Percentiles rank a stretch among this genome's conserved stretches.
These are phyloP conservation scores for Gracilariopsis chorda DNA, from an alignment of 23 red algal species.

Conservation along the genomic window DNA sequence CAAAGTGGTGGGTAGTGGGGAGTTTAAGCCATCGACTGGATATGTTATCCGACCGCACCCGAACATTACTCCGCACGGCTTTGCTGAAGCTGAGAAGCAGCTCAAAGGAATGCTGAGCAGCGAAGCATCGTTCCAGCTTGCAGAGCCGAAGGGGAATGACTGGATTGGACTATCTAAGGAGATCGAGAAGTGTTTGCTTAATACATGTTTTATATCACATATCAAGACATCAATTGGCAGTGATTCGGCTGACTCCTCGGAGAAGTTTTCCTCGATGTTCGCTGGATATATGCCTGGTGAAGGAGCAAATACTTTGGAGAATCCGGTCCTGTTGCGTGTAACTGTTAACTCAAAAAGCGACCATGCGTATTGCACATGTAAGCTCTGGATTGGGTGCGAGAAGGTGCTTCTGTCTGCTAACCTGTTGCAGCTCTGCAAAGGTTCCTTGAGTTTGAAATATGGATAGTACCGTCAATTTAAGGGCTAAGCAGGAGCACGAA, in stretches of 20 bases:
- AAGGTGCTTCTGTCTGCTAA: conserved; percentile 47
- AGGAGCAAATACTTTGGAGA: background rate
- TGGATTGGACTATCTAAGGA: conserved; percentile 45
- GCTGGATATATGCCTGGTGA: conserved; percentile 26
- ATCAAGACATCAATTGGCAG: conserved; percentile 56
- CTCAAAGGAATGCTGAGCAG: conserved; percentile 45
- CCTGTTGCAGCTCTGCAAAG: conserved; percentile 30
- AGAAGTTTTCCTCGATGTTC: conserved; percentile 39
- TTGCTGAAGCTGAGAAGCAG: conserved; percentile 17
- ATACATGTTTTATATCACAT: conserved; percentile 38
- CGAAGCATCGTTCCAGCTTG: background rate
- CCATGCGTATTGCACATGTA: background rate
- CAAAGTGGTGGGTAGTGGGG: background rate
- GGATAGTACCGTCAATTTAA: too few relatives aligned
- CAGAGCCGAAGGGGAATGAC: conserved; percentile 20
- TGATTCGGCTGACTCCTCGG: background rate
- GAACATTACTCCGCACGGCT: conserved; percentile 19
- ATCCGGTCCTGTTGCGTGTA: conserved; percentile 21
- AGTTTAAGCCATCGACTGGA: conserved; percentile 47
- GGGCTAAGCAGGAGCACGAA: too few relatives aligned
- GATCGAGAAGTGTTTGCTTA: conserved; percentile 1
- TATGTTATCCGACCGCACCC: conserved; percentile 26
- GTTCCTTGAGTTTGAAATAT: background rate
- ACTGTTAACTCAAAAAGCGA: background rate
- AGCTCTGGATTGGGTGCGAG: conserved; percentile 56